Conservation (phyloP, 2,329 filamentous ascomycete species). For the Tolypocladium guangdongense region DNA sequence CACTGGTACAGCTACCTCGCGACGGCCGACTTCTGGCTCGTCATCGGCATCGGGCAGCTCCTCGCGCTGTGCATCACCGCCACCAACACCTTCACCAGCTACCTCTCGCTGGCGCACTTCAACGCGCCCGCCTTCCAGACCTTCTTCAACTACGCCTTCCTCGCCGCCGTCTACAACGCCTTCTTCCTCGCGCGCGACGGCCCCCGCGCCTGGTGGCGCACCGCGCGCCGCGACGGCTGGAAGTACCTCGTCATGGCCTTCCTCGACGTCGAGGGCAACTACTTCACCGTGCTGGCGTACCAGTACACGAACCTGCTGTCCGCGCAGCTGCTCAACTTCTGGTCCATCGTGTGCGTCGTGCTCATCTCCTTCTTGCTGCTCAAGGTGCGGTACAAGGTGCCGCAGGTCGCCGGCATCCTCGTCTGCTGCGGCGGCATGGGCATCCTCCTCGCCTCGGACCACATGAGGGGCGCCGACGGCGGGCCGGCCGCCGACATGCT, state of each 20-base stretch:
- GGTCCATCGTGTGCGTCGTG: constrained; percentile 92
- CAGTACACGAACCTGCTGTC: constrained; percentile 84
- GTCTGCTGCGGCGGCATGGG: constrained; percentile 87
- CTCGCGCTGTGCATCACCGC: constrained; percentile 83
- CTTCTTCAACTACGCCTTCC: constrained; percentile 84
- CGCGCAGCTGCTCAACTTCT: constrained; percentile 95
- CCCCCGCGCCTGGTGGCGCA: constrained; percentile 51
- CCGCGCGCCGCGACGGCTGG: constrained; percentile 69
- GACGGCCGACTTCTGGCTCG: constrained; percentile 80
- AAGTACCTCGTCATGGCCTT: constrained; percentile 89
- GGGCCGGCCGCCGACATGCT: constrained; percentile 59
- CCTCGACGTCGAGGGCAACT: constrained; percentile 92
- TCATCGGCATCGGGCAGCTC: constrained; percentile 70
- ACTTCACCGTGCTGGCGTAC: constrained; percentile 94
- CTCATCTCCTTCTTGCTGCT: constrained; percentile 73
- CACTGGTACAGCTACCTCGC: constrained; percentile 65
- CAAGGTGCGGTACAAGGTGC: constrained; percentile 76
- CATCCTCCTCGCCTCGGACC: constrained; percentile 75
- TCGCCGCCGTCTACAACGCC: constrained; percentile 71
- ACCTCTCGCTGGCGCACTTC: constrained; percentile 56
- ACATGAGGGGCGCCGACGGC: constrained; percentile 65
- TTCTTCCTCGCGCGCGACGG: constrained; percentile 75
- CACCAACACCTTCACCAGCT: constrained; percentile 80
- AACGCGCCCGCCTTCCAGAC: constrained; percentile 93
- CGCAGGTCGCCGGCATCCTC: constrained; percentile 78